Percentiles rank a stretch among this genome's conserved stretches.
Evolutionary conservation across 306 rosid species (phyloP).

Genomic region (Pterocarpus macrocarpus): DNA sequence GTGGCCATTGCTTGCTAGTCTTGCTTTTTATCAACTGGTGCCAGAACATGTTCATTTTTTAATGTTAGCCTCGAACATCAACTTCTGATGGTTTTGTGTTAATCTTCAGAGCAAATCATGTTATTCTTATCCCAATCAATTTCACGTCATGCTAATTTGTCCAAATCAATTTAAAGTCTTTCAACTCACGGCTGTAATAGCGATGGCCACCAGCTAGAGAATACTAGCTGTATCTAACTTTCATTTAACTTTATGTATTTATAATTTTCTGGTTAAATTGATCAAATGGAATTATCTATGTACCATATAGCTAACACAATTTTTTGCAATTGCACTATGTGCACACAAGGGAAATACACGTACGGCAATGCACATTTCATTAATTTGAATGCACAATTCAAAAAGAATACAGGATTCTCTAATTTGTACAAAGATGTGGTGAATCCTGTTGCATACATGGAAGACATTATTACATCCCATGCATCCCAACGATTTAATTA

Average conservation of each 20-base stretch:
- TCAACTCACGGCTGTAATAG: no score
- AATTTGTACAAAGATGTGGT: conserved; percentile 43
- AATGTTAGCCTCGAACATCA: background rate
- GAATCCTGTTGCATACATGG: conserved; percentile 28
- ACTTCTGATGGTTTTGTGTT: background rate
- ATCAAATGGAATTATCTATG: background rate
- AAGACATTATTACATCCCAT: conserved; percentile 47
- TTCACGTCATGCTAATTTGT: conserved; percentile 3
- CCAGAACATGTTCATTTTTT: background rate
- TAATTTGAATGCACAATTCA: background rate
- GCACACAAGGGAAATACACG: background rate
- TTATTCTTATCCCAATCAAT: conserved; percentile 11
- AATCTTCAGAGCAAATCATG: background rate
- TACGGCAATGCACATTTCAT: conserved; percentile 38
- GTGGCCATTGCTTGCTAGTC: background rate
- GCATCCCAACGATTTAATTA: conserved; percentile 32
- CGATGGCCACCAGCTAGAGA: no score
- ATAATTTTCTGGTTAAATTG: conserved; percentile 4
- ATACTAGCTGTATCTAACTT: no score
- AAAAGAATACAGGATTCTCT: conserved; percentile 38
- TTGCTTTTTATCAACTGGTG: background rate
- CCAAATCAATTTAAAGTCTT: background rate
- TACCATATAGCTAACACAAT: background rate
- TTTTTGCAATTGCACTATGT: background rate
- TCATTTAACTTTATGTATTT: background rate